Conservation (phyloP, 371 early-diverging fungal species). For the Circinella minor region DNA sequence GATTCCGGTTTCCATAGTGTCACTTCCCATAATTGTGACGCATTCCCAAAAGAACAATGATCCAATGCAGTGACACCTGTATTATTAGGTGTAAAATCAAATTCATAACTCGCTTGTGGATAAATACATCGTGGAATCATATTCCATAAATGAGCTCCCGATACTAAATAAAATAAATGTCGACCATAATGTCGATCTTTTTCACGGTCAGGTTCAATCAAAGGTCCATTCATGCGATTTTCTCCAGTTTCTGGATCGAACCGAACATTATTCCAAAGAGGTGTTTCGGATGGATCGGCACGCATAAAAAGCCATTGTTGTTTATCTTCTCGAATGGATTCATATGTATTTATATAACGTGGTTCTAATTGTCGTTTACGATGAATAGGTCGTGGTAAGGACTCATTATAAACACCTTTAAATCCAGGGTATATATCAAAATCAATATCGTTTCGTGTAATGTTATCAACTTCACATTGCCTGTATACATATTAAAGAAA, state of each 20-base stretch:
- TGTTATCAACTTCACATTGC: slow-evolving; percentile 42
- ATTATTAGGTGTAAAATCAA: slow-evolving; percentile 37
- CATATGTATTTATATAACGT: slow-evolving; percentile 30
- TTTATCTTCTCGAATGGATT: slow-evolving; percentile 37
- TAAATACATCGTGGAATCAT: slow-evolving; percentile 38
- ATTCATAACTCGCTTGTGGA: slow-evolving; percentile 30
- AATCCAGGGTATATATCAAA: slow-evolving; percentile 38
- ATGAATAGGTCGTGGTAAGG: slow-evolving; percentile 28
- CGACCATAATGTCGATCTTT: slow-evolving; percentile 28
- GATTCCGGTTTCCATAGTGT: slow-evolving; percentile 29
- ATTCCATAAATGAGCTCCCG: slow-evolving; percentile 40
- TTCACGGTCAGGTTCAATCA: slow-evolving; percentile 27
- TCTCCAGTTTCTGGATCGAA: slow-evolving; percentile 32
- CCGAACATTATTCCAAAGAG: slow-evolving; percentile 26
- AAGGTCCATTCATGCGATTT: slow-evolving; percentile 20
- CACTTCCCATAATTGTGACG: slow-evolving; percentile 32
- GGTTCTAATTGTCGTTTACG: slow-evolving; percentile 7
- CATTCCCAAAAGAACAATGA: slow-evolving; percentile 28
- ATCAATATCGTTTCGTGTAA: slow-evolving; percentile 26
- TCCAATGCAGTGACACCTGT: slow-evolving; percentile 37
- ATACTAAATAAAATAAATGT: slow-evolving; percentile 29
- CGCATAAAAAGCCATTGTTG: slow-evolving; percentile 44
- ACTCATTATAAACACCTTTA: slow-evolving; percentile 30
- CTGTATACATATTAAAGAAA: neutral
- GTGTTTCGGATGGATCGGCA: slow-evolving; percentile 19